Evolutionary conservation across 1,139 yeast species (phyloP), one percentile per base, ranked within the genome.

Genomic region (Nakaseomyces delphensis): DNA sequence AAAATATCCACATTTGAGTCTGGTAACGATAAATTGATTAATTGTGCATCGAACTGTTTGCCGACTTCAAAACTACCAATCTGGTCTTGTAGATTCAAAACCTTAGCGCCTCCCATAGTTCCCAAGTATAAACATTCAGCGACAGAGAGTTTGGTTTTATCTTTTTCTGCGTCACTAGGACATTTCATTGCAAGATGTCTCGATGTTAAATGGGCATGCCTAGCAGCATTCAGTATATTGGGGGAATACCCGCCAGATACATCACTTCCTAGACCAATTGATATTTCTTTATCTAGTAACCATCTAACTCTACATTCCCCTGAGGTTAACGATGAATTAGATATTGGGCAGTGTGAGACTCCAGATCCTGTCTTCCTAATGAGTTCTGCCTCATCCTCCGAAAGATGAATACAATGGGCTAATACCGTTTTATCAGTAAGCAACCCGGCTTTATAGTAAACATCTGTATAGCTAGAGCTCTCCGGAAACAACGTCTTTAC

Each of bases 161-260:
- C 72, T 21, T 44, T 49, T n/a, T 40, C 29, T 5, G 31, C 36
- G 3, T 52, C 45, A 35, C 67, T 63, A 67, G 60, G 45, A 70
- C 43, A 43, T 31, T 51, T 72, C 83, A 86, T 83, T 1, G 91
- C 77, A 42, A 83, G 65, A 59, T 86, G 95, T 53, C 95, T 80
- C 6, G 95, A 83, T 2, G 86, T 95, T 45, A 86, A 62, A 30
- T 85, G 71, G 0, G 95, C 85, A 49, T 83, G 87, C 54, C 82
- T 77, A 14, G 94, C 84, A 9, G 81, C 76, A 16, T 74, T 76
- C 46, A 91, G 69, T 28, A 91, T 81, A 36, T 89, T 81, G 24
- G 85, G 79, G 11, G 93, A 77, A 62, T 75, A 86, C 0, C 98
- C 98, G 7, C 96, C 98, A 36, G 95, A 83, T 19, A 89, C 76